Base-by-base conservation (phyloP, 2,329 filamentous ascomycete species). In the Bipolaris bicolor region DNA sequence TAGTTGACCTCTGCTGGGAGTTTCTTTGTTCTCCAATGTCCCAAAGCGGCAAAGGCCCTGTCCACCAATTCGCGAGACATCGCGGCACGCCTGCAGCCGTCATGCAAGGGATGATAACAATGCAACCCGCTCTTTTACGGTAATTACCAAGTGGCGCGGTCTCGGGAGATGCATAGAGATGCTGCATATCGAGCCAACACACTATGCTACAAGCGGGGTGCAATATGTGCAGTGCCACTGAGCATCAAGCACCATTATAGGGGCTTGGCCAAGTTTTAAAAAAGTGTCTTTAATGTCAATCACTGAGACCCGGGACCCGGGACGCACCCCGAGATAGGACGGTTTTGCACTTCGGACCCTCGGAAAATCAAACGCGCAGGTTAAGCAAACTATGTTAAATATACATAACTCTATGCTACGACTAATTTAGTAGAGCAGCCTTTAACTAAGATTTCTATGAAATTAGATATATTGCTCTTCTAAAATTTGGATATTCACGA, bases 11-110 rank as follows among this genome's bases (percentile, higher is more conserved):
- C 71, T 64, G 63, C 66, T 67, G 64, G 56, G 46, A 49, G 58
- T 67, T 76, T 72, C 74, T 76, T 76, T 76, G 73, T 76, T 71
- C 69, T 62, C 56, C 52, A 55, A 57, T 59, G 56, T 60, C 72
- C 67, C 58, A 60, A 72, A 72, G 62, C 70, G 73, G 73, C 68
- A 63, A 69, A 72, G 69, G 65, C 66, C 62, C 57, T 49, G 43
- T 60, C 59, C 62, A 58, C 61, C 65, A 63, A 55, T 60, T 58
- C 55, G 46, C 52, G 68, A 76, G 70, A 76, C 75, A 76, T 73
- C 71, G 68, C 67, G 67, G 60, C 63, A 66, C 64, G 65, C 61
- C 59, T 62, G 52, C 45, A 52, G 60, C 61, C 60, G 51, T 55
- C 58, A 74, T 72, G 74, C 70, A 76, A 77, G 74, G 74, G 69